Conservation (phyloP, 2,329 filamentous ascomycete species). For the Teratosphaeria nubilosa region DNA sequence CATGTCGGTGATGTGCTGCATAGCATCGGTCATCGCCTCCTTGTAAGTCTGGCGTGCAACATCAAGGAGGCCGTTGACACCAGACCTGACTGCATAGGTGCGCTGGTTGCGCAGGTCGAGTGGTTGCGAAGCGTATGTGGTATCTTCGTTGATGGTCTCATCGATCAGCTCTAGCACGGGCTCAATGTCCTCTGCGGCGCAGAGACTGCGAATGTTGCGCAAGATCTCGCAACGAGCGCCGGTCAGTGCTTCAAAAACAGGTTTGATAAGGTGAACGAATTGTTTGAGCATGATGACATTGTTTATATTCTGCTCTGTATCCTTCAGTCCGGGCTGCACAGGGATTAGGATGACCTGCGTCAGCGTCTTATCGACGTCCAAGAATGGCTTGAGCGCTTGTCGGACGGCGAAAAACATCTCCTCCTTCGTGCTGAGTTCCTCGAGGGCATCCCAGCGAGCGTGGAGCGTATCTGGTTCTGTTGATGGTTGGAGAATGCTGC, state of each 20-base stretch:
- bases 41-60: constrained; percentile 84
- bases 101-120: constrained; percentile 83
- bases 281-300: constrained; percentile 78
- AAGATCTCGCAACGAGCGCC: constrained; percentile 57
- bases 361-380: constrained; percentile 70
- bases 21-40: constrained; percentile 70
- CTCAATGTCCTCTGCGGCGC: constrained; percentile 51
- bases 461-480: constrained; percentile 59
- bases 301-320: constrained; percentile 73
- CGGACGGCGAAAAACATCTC: constrained; percentile 74
- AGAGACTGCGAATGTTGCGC: constrained; percentile 56
- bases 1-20: constrained; percentile 58
- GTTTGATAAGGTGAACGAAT: constrained; percentile 59
- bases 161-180: constrained; percentile 56
- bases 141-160: constrained; percentile 67
- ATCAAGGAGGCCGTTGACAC: constrained; percentile 76
- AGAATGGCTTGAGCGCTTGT: constrained; percentile 63
- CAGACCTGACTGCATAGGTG: constrained; percentile 80
- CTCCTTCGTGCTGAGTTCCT: constrained; percentile 71
- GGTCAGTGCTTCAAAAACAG: constrained; percentile 57
- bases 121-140: constrained; percentile 64
- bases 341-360: constrained; percentile 76
- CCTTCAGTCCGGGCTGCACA: constrained; percentile 52
- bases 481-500: constrained; percentile 80
- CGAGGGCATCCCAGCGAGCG: constrained; percentile 69